Base-by-base conservation (phyloP, 257 asterid genomes). In the Asclepias syriaca region DNA sequence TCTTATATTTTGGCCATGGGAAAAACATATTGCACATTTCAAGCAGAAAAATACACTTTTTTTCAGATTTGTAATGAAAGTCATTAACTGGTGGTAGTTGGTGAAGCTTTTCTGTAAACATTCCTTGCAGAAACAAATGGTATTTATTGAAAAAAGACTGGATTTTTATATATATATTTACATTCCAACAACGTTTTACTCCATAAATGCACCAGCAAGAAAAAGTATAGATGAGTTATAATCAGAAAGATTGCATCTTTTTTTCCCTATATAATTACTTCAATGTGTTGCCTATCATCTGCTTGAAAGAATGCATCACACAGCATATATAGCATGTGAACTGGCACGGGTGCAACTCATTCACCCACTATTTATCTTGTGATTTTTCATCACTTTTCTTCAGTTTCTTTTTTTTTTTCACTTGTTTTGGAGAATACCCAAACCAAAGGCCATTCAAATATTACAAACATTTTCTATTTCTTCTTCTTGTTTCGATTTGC, bases 331-430 rank as follows among this genome's bases (percentile, higher is more conserved):
- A 71, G 65, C 65, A 76, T 76, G 80, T 76, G 80, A 76, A 70
- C 72, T 1, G 71, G 50, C 79, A 72, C 68, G 69, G 61, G 70
- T 43, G 48, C 46, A 19, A 10, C 49, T 21, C 32, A 51, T 37
- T 15, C 66, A 0, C 13, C 43, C 65, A 80, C 86, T 87, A 49
- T 87, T 84, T 74, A 77, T 60, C 88, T 72, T 79, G 90, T 85
- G 92, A 87, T 68, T 53, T 53, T 16, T 50, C 19, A 13, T 70
- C 67, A 48, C 54, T 19, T 54, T 57, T 57, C 10, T 69, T 14
- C n/a, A 16, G 21, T 46, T 46, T 39, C 68, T 24, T 24, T 24
- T 0, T 24, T 19, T 22, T 40, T 27, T n/a, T 40, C 32, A 65
- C n/a, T 39, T 67, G n/a, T 48, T 2, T 19, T 1, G 12, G 32